Evolutionary conservation across 805 yeast species (phyloP), one percentile per base, ranked within the genome.

Genomic region (Barnettozyma wickerhamii): DNA sequence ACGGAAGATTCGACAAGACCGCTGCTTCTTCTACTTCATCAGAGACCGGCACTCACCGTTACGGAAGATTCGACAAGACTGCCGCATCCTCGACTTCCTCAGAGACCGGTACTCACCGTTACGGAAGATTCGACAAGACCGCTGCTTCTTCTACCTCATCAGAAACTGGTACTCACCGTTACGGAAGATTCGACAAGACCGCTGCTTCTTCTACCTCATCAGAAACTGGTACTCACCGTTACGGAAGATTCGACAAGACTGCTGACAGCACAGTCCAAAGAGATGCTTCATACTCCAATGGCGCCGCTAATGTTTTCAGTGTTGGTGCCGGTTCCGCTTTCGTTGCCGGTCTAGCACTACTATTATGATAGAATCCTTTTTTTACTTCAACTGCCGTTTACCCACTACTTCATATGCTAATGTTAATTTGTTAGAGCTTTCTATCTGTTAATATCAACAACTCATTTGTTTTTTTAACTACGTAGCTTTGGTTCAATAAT

Each of bases 141-240:
- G 39, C 40, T 34, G 46, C 52, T 6, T 50, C 66, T 9, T 38
- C 52, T 14, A 46, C 61, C n/a, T 47, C 72, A 6, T 49, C 55
- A 47, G 27, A 62, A 19, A 62, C 75, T 45, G 74, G 75, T 47
- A 78, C 84, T 41, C 83, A 78, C 66, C 71, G 61, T 47, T 67
- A 66, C 49, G 85, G 85, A 50, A 69, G 69, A 55, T 76, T 76
- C 55, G 67, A 76, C 68, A 71, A 69, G 53, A 68, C 72, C 4
- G 69, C 71, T 47, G 48, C 63, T 6, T 48, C 59, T 18, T 46
- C 71, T 7, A 52, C 55, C 45, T 17, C 62, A 15, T 60, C 73
- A 43, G 74, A 73, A 23, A 23, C 56, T 46, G 73, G 74, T 47
- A 75, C 81, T 35, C 80, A 75, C 65, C 67, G 58, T 46, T 64